Base-by-base conservation (phyloP, 371 early-diverging fungal genomes). In the Parasitella parasitica region DNA sequence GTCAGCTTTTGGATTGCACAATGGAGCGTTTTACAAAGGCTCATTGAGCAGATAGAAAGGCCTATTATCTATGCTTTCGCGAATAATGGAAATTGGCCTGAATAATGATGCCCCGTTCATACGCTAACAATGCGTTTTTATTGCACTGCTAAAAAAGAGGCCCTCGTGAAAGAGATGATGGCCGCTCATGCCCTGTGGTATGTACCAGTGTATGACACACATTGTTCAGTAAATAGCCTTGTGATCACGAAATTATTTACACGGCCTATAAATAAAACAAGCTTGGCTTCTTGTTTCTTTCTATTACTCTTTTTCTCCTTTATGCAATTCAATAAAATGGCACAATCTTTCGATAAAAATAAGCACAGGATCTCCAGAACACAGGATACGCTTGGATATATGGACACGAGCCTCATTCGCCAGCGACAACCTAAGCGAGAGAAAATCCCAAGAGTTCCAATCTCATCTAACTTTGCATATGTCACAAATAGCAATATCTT, bases 341-440 rank as follows among this genome's bases (percentile, higher is more conserved):
- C 30, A 52, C 34, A n/a, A 18, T 34, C 30, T 20, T 52, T 20
- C 35, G 34, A 52, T 28, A 9, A n/a, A 34, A 52, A 28, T 16
- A 22, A 59, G 13, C 6, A 16, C 6, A 57, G 61, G 20, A 66
- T 61, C n/a, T 35, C 51, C 22, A 57, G 57, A 20, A 41, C 61
- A n/a, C 66, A 66, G 43, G 66, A 66, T 53, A 66, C 28, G 37
- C 18, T 66, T 6, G 66, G 66, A 6, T 66, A 66, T 26, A 57
- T 61, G 1, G 66, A 60, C 37, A 59, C 61, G 9, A 49, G 56
- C 3, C 55, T 27, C 5, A 28, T 18, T 6, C 46, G 32, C 13
- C 53, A 37, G 6, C 54, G 2, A 24, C 35, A 54, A 46, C 27
- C n/a, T n/a, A n/a, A n/a, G n/a, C n/a, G n/a, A n/a, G n/a, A n/a